Conservation (phyloP, 139 green algal species). For the Dunaliella sp. region DNA sequence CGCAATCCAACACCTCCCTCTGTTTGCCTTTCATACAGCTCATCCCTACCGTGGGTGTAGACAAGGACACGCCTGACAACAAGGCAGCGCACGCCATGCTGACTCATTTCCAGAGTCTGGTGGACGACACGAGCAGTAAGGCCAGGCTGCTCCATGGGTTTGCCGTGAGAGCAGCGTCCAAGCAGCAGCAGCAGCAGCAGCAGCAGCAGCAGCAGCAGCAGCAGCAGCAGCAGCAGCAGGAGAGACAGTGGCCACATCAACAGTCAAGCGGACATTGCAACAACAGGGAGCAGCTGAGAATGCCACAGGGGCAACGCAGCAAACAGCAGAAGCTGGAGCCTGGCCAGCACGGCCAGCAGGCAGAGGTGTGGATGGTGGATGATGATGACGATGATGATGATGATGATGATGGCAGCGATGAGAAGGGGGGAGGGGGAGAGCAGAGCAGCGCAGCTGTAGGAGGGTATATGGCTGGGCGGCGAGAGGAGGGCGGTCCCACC, state of each 20-base stretch:
- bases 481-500: too few relatives aligned
- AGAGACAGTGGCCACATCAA: too few relatives aligned
- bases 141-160: constrained; percentile 44
- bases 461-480: too few relatives aligned
- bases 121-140: constrained; percentile 70
- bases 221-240: background rate
- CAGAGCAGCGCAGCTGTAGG: too few relatives aligned
- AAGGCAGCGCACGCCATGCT: constrained; percentile 45
- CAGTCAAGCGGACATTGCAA: too few relatives aligned
- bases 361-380: background rate
- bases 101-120: constrained; percentile 59
- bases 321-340: background rate
- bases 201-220: background rate
- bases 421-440: too few relatives aligned
- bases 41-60: constrained; percentile 79
- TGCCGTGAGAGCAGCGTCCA: background rate
- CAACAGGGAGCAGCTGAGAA: too few relatives aligned
- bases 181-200: constrained; percentile 3
- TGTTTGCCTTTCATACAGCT: constrained; percentile 49
- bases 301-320: too few relatives aligned
- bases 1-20: too few relatives aligned
- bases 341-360: background rate
- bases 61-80: constrained; percentile 44
- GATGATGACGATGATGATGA: background rate
- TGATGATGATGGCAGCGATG: background rate